phyloP scores from a whole-genome alignment of 2,329 filamentous ascomycete genomes.

The Penicillium corylophilum region DNA sequence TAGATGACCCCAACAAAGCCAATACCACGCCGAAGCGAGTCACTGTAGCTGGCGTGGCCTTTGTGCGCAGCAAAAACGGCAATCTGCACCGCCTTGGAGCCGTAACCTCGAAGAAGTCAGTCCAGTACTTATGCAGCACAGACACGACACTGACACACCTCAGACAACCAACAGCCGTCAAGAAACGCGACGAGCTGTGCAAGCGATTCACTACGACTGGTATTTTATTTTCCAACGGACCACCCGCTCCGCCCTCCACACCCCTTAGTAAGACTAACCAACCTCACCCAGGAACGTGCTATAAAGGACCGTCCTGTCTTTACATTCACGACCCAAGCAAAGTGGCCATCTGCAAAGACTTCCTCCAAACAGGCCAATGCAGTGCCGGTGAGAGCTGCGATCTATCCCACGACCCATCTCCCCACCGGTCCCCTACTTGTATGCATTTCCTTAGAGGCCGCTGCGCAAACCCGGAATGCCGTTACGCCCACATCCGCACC shows the following conservation, averaged over 20 bases:
- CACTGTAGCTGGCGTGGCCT: slow-evolving; percentile 72
- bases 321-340: slow-evolving; percentile 82
- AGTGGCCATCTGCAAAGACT: slow-evolving; percentile 87
- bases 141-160: slow-evolving; percentile 17
- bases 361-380: slow-evolving; percentile 77
- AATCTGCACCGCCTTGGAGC: slow-evolving; percentile 79
- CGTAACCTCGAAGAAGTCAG: slow-evolving; percentile 70
- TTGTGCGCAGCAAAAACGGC: slow-evolving; percentile 81
- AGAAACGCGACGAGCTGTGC: slow-evolving; percentile 73
- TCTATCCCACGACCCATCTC: slow-evolving; percentile 80
- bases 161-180: slow-evolving; percentile 51
- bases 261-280: slow-evolving; percentile 47
- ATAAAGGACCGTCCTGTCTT: slow-evolving; percentile 75
- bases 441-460: slow-evolving; percentile 86
- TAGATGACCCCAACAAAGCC: slow-evolving; percentile 59
- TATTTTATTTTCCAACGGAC: slow-evolving; percentile 37
- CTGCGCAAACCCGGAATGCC: slow-evolving; percentile 83
- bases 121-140: slow-evolving; percentile 41
- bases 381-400: slow-evolving; percentile 76
- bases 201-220: slow-evolving; percentile 60
- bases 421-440: slow-evolving; percentile 83
- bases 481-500: slow-evolving; percentile 80
- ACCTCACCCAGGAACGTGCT: slow-evolving; percentile 70
- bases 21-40: slow-evolving; percentile 72
- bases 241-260: slow-evolving; percentile 9